Conservation (phyloP, 257 asterid species). For the Vinca minor region DNA sequence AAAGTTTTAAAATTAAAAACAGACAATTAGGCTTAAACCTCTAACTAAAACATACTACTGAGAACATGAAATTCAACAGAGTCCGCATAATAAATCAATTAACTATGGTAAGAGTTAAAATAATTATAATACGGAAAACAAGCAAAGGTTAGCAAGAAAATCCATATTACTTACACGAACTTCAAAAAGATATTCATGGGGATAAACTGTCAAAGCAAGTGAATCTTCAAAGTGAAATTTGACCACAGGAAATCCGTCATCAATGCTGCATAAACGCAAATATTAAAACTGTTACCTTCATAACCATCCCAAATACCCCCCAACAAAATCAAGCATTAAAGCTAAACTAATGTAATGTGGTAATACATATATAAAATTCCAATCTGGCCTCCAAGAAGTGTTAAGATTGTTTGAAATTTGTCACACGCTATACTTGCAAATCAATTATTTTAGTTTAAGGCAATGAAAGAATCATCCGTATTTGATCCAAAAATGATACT, state of each 20-base stretch:
- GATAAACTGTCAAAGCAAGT: slow-evolving; percentile 59
- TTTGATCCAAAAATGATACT: not conserved
- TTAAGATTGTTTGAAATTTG: not conserved
- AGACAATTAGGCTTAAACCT: slow-evolving; percentile 5
- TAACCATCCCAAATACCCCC: not conserved
- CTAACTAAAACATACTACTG: not conserved
- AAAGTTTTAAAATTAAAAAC: slow-evolving; percentile 11
- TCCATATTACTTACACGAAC: slow-evolving; percentile 60
- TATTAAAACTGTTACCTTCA: slow-evolving; percentile 6
- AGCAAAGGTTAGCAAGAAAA: not conserved
- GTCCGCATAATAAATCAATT: not conserved
- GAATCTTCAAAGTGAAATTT: slow-evolving; percentile 61
- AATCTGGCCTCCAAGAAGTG: not conserved
- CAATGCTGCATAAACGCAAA: slow-evolving; percentile 49
- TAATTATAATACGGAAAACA: no score
- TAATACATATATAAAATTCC: not conserved
- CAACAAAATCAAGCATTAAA: not conserved
- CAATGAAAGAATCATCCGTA: not conserved
- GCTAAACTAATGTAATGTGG: not conserved
- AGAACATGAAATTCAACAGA: not conserved
- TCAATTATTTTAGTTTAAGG: not conserved
- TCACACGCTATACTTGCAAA: not conserved
- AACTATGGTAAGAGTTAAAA: not conserved
- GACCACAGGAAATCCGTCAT: slow-evolving; percentile 84
- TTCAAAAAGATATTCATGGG: slow-evolving; percentile 68